Conservation (phyloP, 306 rosid genomes). For the Prunus padus region DNA sequence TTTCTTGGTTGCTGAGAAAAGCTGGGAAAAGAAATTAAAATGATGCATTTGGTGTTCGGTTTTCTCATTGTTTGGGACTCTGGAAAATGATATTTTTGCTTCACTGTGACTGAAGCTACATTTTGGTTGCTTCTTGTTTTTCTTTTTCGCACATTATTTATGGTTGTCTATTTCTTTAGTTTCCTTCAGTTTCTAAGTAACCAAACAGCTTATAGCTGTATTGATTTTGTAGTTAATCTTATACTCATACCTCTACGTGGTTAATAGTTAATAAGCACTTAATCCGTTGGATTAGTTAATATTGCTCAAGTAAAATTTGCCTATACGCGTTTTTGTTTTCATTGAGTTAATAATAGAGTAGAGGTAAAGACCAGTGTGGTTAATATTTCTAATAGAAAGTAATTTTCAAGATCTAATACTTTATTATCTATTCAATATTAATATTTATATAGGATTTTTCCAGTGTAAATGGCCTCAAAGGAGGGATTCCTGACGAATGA, state of each 20-base stretch:
- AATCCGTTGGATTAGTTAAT: neutral
- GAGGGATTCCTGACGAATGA: conserved; percentile 92
- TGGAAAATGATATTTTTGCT: neutral
- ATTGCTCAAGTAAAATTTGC: neutral
- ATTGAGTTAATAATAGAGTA: neutral
- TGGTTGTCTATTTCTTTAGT: neutral
- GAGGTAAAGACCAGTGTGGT: neutral
- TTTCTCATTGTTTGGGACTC: conserved; percentile 1
- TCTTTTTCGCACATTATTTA: too few relatives aligned
- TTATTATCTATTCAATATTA: neutral
- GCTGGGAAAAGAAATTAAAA: too few relatives aligned
- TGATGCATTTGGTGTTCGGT: neutral
- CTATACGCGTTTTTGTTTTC: neutral
- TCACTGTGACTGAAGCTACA: neutral
- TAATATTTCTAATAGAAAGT: neutral
- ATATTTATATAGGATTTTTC: conserved; percentile 8
- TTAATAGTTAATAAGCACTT: too few relatives aligned
- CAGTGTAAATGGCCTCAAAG: conserved; percentile 63
- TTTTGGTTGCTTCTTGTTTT: neutral
- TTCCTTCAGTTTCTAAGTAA: neutral
- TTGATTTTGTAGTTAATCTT: neutral
- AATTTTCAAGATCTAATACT: neutral
- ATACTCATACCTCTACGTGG: neutral
- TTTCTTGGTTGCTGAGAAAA: conserved; percentile 23
- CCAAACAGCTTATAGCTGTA: neutral